Percentiles rank a stretch among this genome's conserved stretches.
phyloP scores from a whole-genome alignment of 768 basidiomycete species.

The Russula lepida region DNA sequence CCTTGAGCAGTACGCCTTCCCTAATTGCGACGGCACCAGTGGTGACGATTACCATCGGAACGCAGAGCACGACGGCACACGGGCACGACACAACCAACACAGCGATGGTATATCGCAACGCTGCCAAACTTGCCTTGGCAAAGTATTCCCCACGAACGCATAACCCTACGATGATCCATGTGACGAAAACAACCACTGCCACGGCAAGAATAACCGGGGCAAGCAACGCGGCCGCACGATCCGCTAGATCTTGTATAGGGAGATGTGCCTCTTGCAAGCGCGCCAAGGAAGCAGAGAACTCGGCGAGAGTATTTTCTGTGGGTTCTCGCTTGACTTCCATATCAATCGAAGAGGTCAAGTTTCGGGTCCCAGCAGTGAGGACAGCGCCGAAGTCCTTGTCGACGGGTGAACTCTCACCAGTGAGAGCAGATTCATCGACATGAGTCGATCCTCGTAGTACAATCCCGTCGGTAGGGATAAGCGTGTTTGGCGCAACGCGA shows the following conservation, averaged over 20 bases:
- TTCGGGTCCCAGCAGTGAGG: conserved; percentile 35
- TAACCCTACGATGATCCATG: conserved; percentile 32
- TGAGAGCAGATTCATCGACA: conserved; percentile 38
- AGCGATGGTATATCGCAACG: conserved; percentile 45
- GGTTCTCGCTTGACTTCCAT: conserved; percentile 31
- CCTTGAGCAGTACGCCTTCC: conserved; percentile 29
- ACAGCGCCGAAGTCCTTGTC: conserved; percentile 28
- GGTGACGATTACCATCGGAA: conserved; percentile 32
- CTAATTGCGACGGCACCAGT: conserved; percentile 28
- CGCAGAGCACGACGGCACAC: conserved; percentile 36
- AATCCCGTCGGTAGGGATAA: conserved; percentile 35
- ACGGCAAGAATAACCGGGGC: conserved; percentile 41
- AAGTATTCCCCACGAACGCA: conserved; percentile 24
- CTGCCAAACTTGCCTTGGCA: conserved; percentile 27
- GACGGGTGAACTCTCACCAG: conserved; percentile 35
- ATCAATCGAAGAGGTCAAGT: conserved; percentile 29
- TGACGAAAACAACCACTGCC: conserved; percentile 31
- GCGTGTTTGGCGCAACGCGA: conserved; percentile 29
- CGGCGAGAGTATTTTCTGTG: conserved; percentile 36
- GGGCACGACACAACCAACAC: conserved; percentile 47
- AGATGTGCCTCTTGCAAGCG: conserved; percentile 33
- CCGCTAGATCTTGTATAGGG: conserved; percentile 39
- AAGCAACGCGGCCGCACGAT: conserved; percentile 40
- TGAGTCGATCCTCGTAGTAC: conserved; percentile 30
- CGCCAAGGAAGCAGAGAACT: conserved; percentile 31